Conservation (phyloP, 2,329 filamentous ascomycete species). For the Cyphellophora attinorum region DNA sequence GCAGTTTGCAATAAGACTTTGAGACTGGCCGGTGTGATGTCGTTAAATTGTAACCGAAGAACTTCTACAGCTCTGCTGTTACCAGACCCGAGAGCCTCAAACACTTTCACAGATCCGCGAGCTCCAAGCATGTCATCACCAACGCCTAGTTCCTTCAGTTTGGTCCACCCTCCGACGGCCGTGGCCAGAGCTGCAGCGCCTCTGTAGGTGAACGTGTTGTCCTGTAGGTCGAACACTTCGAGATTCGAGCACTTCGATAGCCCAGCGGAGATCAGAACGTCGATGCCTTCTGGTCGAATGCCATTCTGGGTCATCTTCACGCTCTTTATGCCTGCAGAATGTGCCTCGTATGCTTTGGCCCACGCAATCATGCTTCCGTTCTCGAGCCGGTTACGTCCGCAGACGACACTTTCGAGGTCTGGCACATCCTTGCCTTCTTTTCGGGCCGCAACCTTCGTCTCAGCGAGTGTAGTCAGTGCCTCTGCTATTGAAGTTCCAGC, state of each 20-base stretch:
- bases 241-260: constrained; percentile 61
- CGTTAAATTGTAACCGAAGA: constrained; percentile 84
- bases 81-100: constrained; percentile 61
- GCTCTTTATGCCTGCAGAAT: constrained; percentile 64
- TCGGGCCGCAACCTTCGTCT: constrained; percentile 67
- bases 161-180: constrained; percentile 64
- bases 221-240: constrained; percentile 78
- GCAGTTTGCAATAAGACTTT: constrained; percentile 62
- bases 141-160: constrained; percentile 73
- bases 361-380: constrained; percentile 94
- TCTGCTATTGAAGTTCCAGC: constrained; percentile 84
- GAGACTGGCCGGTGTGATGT: constrained; percentile 70
- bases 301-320: constrained; percentile 99
- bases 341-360: constrained; percentile 77
- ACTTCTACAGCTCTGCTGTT: constrained; percentile 71
- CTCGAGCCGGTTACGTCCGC: constrained; percentile 89
- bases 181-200: constrained; percentile 71
- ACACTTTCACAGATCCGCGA: constrained; percentile 66
- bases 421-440: constrained; percentile 60
- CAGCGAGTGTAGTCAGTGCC: constrained; percentile 71
- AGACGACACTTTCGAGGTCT: constrained; percentile 89
- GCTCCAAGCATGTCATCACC: constrained; percentile 78
- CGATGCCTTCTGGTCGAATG: constrained; percentile 88
- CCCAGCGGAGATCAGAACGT: constrained; percentile 67
- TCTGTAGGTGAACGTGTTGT: constrained; percentile 86